Conservation (phyloP, 805 yeast species). For the Candida methanosorbosa region DNA sequence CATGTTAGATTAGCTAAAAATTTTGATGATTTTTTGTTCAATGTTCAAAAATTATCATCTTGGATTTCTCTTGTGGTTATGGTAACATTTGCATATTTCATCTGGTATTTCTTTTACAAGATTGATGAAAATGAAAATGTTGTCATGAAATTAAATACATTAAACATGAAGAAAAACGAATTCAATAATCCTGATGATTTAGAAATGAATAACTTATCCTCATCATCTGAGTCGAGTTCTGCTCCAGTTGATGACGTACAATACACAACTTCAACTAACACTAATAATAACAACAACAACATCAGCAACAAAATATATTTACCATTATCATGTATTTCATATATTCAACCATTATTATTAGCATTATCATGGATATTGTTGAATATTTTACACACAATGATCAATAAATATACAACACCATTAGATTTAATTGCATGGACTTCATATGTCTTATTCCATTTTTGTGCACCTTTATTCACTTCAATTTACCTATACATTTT, state of each 20-base stretch:
- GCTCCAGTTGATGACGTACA: background rate
- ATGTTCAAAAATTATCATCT: constrained; percentile 9
- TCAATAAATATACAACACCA: constrained; percentile 29
- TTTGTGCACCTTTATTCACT: constrained; percentile 51
- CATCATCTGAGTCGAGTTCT: constrained; percentile 3
- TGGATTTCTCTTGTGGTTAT: constrained; percentile 13
- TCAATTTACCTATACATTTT: constrained; percentile 57
- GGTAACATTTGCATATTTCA: constrained; percentile 6
- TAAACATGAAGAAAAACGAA: background rate
- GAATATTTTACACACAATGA: constrained; percentile 34
- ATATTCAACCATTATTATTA: constrained; percentile 31
- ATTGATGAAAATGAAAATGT: constrained; percentile 1
- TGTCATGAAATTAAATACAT: background rate
- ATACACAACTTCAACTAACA: background rate
- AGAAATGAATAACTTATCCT: background rate
- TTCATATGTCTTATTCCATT: constrained; percentile 53
- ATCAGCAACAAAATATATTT: constrained; percentile 3
- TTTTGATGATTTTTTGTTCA: constrained; percentile 33
- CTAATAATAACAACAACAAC: background rate
- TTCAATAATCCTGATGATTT: background rate
- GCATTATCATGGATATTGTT: constrained; percentile 39
- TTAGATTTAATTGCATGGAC: constrained; percentile 54
- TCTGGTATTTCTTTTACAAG: constrained; percentile 12
- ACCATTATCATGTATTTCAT: constrained; percentile 17
- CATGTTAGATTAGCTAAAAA: constrained; percentile 37